A percentile compares a stretch with the other conserved stretches of the same genome.
These are phyloP conservation scores for Guadua angustifolia DNA, from an alignment of 176 grass and related monocot genomes.

Conservation along the genomic window DNA sequence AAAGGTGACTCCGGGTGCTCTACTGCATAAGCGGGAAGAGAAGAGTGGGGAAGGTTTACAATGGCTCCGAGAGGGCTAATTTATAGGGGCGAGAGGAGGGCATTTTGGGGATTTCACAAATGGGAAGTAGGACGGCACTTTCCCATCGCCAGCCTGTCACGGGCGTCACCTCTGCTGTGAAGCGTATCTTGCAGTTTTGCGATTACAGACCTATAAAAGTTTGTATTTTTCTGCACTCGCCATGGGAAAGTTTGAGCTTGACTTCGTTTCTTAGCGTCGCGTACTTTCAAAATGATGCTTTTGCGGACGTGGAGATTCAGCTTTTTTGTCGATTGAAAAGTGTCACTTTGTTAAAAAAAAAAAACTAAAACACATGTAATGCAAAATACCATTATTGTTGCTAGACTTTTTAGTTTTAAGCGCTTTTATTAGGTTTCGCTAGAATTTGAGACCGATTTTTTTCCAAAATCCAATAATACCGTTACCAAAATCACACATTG, in stretches of 20 bases:
- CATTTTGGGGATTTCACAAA: not conserved
- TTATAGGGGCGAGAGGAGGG: constrained; percentile 41
- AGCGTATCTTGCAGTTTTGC: too few species aligned
- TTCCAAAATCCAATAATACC: too few species aligned
- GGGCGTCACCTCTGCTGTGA: too few species aligned
- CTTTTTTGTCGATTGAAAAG: not conserved
- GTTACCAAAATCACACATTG: fast-evolving
- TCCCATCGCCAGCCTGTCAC: constrained; percentile 45
- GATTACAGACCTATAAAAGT: fast-evolving
- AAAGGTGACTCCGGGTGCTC: not conserved
- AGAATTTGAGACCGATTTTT: fast-evolving
- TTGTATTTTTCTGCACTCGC: not conserved
- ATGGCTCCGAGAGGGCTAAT: not conserved
- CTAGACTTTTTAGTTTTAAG: too few species aligned
- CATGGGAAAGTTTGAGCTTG: too few species aligned
- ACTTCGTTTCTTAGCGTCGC: too few species aligned
- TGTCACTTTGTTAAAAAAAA: not conserved
- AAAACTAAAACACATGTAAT: too few species aligned
- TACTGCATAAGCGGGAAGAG: not conserved
- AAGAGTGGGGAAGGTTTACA: constrained; percentile 31
- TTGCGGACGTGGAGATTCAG: too few species aligned
- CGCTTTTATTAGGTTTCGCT: not conserved
- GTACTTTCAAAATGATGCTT: too few species aligned
- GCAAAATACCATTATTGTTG: not conserved
- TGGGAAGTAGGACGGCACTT: constrained; percentile 41